Evolutionary conservation across 306 rosid species (phyloP), one percentile per base, ranked within the genome.

Genomic region (Castanea sativa): DNA sequence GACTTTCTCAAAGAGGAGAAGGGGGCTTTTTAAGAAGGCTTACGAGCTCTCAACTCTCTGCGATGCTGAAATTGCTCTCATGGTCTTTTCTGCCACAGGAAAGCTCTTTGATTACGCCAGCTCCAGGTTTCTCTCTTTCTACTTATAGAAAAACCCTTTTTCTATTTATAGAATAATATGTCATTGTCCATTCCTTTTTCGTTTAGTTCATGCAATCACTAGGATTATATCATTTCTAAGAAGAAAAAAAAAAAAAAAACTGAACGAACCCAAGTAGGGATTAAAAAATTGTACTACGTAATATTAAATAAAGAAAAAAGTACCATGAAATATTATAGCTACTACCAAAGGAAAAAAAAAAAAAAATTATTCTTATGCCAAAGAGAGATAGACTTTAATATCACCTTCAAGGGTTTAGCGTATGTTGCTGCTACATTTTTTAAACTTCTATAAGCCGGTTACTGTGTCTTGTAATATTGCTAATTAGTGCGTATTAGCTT

Each of bases 11-110:
- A 83, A 80, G 85, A 85, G 87, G 71, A 85, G 79, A 67, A 80
- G 63, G 75, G 89, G 89, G 8, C 73, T 88, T 2, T 73, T 88
- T 29, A 85, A 88, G 80, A 88, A 88, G 55, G 89, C 89, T 35
- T 12, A 49, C 43, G 91, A 87, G 70, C 88, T 87, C 69, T 83
- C 87, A 5, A 82, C 80, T 16, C 78, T 85, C 2, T 83, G 91
- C 43, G 91, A 88, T 73, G 88, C 87, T 69, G 85, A 88, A 55
- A 72, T 86, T 57, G 89, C 81, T 63, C 71, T 88, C 29, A 12
- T 67, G 0, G 77, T 88, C 77, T 83, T 86, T 20, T 84, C 90
- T 20, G 14, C 82, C 7, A 51, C 90, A 5, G 84, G 87, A 9
- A 86, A 74, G 45, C 83, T 88, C 78, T 83, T 55, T 23, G 85